phyloP scores from a whole-genome alignment of 257 asterid species.

The Lycium barbarum region DNA sequence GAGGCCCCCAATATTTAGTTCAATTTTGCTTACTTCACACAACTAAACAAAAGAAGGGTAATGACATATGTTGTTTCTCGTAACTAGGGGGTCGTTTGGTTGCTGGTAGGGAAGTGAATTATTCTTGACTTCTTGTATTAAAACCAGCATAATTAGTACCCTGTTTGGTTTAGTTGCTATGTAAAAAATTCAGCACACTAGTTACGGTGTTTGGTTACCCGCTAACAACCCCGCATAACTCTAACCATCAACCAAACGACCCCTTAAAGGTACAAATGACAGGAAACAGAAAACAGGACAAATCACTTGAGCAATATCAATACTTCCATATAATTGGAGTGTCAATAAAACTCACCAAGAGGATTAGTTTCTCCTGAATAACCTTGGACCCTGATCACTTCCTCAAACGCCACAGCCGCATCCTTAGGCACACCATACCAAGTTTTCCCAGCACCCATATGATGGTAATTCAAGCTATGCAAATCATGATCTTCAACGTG shows the following conservation, averaged over 20 bases:
- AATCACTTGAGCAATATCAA: conserved; percentile 12
- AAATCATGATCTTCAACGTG: conserved; percentile 99
- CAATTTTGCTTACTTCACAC: neutral
- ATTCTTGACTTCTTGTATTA: too few species aligned
- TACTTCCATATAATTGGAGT: neutral
- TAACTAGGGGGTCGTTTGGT: too few species aligned
- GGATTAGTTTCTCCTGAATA: conserved; percentile 98
- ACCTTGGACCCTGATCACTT: conserved; percentile 91
- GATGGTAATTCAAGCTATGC: conserved; percentile 97
- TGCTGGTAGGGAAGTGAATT: too few species aligned
- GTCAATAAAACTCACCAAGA: conserved; percentile 61
- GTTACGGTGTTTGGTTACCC: too few species aligned
- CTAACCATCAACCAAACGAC: too few species aligned
- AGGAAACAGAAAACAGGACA: conserved; percentile 22
- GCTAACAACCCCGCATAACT: too few species aligned
- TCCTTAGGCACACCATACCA: conserved; percentile 99
- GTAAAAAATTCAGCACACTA: too few species aligned
- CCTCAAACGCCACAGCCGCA: conserved; percentile 96
- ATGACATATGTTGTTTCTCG: neutral
- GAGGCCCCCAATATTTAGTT: neutral
- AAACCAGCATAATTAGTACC: too few species aligned
- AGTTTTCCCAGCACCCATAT: conserved; percentile 88
- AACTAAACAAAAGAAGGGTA: conserved; percentile 14
- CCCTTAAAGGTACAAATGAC: neutral
- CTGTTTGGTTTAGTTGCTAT: too few species aligned